Base-by-base conservation (phyloP, 2,329 filamentous ascomycete genomes). In the Intubia oerlemansii region DNA sequence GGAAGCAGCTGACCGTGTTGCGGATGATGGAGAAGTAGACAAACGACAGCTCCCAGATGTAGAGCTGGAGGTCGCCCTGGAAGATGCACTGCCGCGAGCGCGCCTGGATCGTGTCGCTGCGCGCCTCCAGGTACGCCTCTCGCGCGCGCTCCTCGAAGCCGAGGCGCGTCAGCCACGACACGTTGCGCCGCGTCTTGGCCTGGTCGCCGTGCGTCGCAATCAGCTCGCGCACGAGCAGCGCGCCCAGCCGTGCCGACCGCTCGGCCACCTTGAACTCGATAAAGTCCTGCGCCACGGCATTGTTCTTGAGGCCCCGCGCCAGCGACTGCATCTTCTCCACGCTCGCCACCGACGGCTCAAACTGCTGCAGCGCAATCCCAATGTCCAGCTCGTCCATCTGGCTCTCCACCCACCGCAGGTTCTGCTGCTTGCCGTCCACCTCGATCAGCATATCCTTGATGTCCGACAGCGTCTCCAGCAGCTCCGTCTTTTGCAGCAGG, bases 381-480 rank as follows among this genome's bases (percentile, higher is more conserved):
- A 95, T 95, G 44, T 98, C 88, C 5, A 98, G 66, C 44, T 91
- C 81, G 44, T 98, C 88, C 48, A 98, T 78, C 51, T 95, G 81
- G 29, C 72, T 70, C 47, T 98, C 88, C 0, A 98, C 81, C 81
- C 81, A 93, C 30, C 85, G 77, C 26, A 98, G 62, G 45, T 88
- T 93, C 46, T 95, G 81, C 48, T 93, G 84, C 43, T 91, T 91
- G 27, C 88, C 88, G 42, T 95, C 88, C 10, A 92, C 80, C 42
- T 98, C 88, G 39, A 98, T 84, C 31, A 92, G 66, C 53, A 92
- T 76, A 46, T 90, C 79, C 44, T 81, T 81, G 41, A 76, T 70
- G 36, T 73, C 69, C 2, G 80, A 81, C 8, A 82, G 52, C 7
- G 68, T 75, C 44, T 88, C 80, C 10, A 91, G 61, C 3, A 88